phyloP scores from a whole-genome alignment of 257 asterid genomes.

The Mitragyna speciosa region DNA sequence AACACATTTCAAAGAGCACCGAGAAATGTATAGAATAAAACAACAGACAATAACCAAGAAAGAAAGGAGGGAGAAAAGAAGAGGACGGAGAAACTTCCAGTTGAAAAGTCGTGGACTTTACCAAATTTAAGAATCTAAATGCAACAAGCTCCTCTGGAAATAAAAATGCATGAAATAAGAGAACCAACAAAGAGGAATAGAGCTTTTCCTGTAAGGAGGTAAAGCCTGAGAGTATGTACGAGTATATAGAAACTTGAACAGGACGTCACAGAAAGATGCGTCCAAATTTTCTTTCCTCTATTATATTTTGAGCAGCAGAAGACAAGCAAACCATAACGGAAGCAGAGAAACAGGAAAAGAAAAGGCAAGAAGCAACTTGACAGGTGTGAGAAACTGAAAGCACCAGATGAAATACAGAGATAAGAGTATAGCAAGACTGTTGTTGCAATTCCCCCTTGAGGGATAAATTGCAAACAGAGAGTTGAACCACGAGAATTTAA shows the following conservation, averaged over 20 bases:
- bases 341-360: constrained; percentile 18
- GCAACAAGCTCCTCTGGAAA: not conserved
- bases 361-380: constrained; percentile 25
- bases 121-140: not conserved
- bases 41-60: constrained; percentile 10
- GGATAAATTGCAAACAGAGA: not conserved
- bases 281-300: not conserved
- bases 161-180: not conserved
- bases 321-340: constrained; percentile 3
- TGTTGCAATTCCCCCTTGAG: not conserved
- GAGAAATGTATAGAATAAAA: not conserved
- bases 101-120: not conserved
- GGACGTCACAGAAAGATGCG: not conserved
- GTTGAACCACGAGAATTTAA: constrained; percentile 1
- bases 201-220: not conserved
- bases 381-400: constrained; percentile 22
- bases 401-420: constrained; percentile 24
- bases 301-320: not conserved
- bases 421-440: not conserved
- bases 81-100: not conserved
- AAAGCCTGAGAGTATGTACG: not conserved
- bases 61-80: not conserved
- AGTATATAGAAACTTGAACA: not conserved
- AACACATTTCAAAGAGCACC: constrained; percentile 30
- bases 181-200: not conserved